A percentile compares a stretch with the other conserved stretches of the same genome.
Evolutionary conservation across 257 asterid species (phyloP).

Genomic region (Gardenia jasminoides): DNA sequence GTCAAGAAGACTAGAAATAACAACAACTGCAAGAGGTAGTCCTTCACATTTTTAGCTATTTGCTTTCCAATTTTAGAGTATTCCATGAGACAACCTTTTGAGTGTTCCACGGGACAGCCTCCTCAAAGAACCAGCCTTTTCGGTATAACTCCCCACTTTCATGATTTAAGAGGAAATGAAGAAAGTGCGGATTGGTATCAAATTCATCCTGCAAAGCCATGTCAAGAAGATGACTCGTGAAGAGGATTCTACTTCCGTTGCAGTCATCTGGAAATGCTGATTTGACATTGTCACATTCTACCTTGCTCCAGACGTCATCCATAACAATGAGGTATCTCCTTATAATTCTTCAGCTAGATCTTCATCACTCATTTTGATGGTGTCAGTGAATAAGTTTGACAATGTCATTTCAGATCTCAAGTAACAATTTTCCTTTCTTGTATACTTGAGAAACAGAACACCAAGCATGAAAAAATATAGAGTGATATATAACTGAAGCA

Average conservation of each 20-base stretch:
- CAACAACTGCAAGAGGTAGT: neutral
- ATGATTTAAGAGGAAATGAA: neutral
- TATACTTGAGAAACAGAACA: constrained; percentile 38
- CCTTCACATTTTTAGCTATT: neutral
- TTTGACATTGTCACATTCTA: neutral
- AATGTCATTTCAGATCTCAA: constrained; percentile 28
- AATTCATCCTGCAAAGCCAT: neutral
- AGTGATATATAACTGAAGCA: constrained; percentile 28
- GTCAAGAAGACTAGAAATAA: neutral
- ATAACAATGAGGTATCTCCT: neutral
- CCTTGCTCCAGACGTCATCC: neutral
- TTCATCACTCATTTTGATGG: constrained; percentile 16
- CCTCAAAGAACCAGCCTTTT: neutral
- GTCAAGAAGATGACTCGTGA: neutral
- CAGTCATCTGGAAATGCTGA: neutral
- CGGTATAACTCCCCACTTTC: neutral
- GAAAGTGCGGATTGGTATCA: neutral
- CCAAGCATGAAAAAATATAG: constrained; percentile 37
- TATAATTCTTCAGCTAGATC: neutral
- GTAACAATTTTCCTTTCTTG: constrained; percentile 33
- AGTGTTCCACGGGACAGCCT: neutral
- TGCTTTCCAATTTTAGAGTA: neutral
- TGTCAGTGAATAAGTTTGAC: constrained; percentile 27
- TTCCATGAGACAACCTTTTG: neutral
- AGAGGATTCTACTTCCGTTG: neutral